Evolutionary conservation across 2,329 filamentous ascomycete species (phyloP), one percentile per base, ranked within the genome.

Genomic region (Cladosporium velox): DNA sequence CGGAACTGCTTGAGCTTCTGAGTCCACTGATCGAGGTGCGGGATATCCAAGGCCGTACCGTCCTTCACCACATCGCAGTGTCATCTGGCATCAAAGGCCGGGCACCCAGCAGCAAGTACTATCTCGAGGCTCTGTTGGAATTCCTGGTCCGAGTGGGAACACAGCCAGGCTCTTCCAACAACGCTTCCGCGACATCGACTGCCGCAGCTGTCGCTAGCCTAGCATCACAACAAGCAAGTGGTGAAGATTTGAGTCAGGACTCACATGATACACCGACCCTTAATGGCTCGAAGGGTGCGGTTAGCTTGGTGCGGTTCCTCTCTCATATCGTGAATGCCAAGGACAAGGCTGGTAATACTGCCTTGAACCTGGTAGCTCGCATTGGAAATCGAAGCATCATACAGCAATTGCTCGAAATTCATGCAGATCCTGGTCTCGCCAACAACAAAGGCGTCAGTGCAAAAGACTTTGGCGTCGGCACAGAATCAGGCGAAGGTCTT

Each of bases 301-400:
- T 98, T 79, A 92, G 91, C 28, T 85, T 99, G 63, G 93, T 92
- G 34, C 89, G 92, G 44, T 99, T 99, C 79, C 96, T 99, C 87
- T 92, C 91, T 59, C 93, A 98, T 75, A 96, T 99, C 77, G 94
- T 99, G 67, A 98, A 99, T 73, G 90, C 93, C 0, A 91, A 94
- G 73, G 95, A 99, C 78, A 93, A 93, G 73, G 91, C 91, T 38
- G 95, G 95, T 0, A 96, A 99, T 75, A 99, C 95, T 0, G 95
- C 95, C 0, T 83, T 99, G 24, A 97, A 97, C 72, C 90, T 98
- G 68, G 95, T 94, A 1, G 93, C 95, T 1, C 86, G 95, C 68
- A 96, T 97, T 71, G 92, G 93, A 26, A 98, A 97, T 76, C 86
- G 91, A 65, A 96, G 92, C 73, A 97, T 99, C 72, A 96, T 98